Percentiles rank a stretch among this genome's conserved stretches.
phyloP scores from a whole-genome alignment of 2,329 filamentous ascomycete species.

The Diaporthe ilicicola region DNA sequence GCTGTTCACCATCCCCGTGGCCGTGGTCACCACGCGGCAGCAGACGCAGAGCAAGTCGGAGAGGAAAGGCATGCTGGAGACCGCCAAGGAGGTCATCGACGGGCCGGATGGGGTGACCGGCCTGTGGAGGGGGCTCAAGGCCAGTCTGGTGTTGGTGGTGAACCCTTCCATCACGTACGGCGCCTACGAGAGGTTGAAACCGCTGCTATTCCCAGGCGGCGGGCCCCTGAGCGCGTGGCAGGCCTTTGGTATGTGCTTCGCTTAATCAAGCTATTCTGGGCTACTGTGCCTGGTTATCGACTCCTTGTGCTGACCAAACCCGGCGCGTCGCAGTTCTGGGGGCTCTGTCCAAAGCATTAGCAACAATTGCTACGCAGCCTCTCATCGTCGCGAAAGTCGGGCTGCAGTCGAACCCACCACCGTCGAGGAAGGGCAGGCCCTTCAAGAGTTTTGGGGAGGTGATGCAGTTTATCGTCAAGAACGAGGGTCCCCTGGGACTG shows the following conservation, averaged over 20 bases:
- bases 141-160: slow-evolving; percentile 92
- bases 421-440: slow-evolving; percentile 83
- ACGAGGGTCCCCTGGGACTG: slow-evolving; percentile 83
- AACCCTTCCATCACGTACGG: slow-evolving; percentile 99
- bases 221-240: slow-evolving; percentile 83
- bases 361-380: slow-evolving; percentile 91
- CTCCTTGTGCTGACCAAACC: neutral
- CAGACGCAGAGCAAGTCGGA: slow-evolving; percentile 89
- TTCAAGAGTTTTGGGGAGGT: slow-evolving; percentile 96
- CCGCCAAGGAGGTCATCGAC: slow-evolving; percentile 86
- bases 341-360: slow-evolving; percentile 89
- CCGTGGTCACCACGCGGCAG: slow-evolving; percentile 94
- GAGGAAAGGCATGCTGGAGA: slow-evolving; percentile 86
- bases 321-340: slow-evolving; percentile 77
- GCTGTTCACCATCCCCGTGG: slow-evolving; percentile 94
- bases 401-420: slow-evolving; percentile 90
- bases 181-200: slow-evolving; percentile 89
- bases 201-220: slow-evolving; percentile 74
- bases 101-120: slow-evolving; percentile 90
- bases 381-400: slow-evolving; percentile 98
- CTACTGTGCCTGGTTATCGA: neutral
- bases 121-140: slow-evolving; percentile 94
- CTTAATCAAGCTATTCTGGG: neutral
- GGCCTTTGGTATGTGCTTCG: slow-evolving; percentile 79
- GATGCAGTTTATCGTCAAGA: slow-evolving; percentile 90